Evolutionary conservation across 257 asterid species (phyloP), one percentile per base, ranked within the genome.

Genomic region (Solanum pimpinellifolium): DNA sequence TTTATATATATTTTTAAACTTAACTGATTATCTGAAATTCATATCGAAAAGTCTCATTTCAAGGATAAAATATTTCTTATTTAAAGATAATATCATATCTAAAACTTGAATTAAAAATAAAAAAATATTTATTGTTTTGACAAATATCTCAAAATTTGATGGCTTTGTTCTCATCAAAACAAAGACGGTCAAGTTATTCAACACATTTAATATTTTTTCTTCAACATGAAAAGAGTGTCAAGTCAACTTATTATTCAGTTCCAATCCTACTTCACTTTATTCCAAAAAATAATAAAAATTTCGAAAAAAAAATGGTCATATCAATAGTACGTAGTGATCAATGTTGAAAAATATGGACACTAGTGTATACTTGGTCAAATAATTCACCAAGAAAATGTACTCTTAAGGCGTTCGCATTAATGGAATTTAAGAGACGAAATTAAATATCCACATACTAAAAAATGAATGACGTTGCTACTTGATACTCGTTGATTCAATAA

Each of bases 1-100:
- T 0, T 0, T 52, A 3, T 16, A 3, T 2, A 2, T 52, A 0
- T 16, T 16, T 52, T 14, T 47, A 20, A 2, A 3, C 6, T 1
- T 16, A 9, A 52, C 62, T 16, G 6, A 52, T 16, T 1, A 35
- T 35, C 1, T 35, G 39, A 35, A 3, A 35, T 35, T 6, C 7
- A 35, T 35, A 35, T 5, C 7, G 6, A 35, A 35, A 6, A 35
- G 7, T 37, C 7, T 37, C 7, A 37, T 35, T 35, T 35, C 5
- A 35, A 35, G 37, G 7, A 35, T 35, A 35, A 35, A 35, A 5
- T 35, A 35, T 35, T 35, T 4, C 37, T 35, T 35, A 35, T 0
- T 35, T 35, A 35, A 35, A 4, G 6, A 35, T 35, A 35, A 35
- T 35, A 16, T 52, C 9, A 16, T 52, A 52, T 3, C 23, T 52